Base-by-base conservation (phyloP, 108 stramenopile species). In the Nitzschia sp. region DNA sequence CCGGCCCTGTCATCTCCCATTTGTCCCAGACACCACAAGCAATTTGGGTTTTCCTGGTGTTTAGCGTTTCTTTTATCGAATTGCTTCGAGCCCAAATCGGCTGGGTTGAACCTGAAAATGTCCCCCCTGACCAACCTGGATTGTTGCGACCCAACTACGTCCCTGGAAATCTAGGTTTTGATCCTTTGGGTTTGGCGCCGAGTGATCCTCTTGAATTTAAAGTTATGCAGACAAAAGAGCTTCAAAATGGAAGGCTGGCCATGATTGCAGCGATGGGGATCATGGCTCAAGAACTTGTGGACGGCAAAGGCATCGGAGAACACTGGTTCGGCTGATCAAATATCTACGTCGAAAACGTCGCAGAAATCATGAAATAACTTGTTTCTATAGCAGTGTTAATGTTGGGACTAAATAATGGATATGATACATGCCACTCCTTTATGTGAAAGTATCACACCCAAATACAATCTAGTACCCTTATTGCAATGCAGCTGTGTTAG, bases 1-100 rank as follows among this genome's bases (percentile, higher is more conserved):
- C 36, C 36, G 93, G 94, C 42, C 91, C 94, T 17, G 94, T 90
- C 24, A 94, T 92, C 73, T 84, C 79, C 29, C 93, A 95, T 68
- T 74, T 96, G 28, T 79, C 82, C 49, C 76, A 89, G 58, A 72
- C 87, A 13, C 85, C 80, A 18, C 38, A 59, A 9, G 27, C 38
- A 24, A 70, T 75, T 47, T 75, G 74, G 70, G 76, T 84, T 25
- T 33, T 85, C 54, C 78, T 92, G 60, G 64, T 80, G 33, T 64
- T 85, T 33, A 60, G 66, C 59, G 89, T 95, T 68, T 91, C 87
- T 30, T 72, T 63, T 32, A 26, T 73, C 23, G 91, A 92, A 74
- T 55, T 56, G 19, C 54, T 68, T 66, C 86, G 86, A 76, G 86
- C 86, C 53, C 57, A 76, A 47, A 76, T 76, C 21, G 92, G 92